A percentile compares a stretch with the other conserved stretches of the same genome.
These are phyloP conservation scores for Kluyveromyces dobzhanskii DNA, from an alignment of 805 yeast genomes.

Conservation along the genomic window DNA sequence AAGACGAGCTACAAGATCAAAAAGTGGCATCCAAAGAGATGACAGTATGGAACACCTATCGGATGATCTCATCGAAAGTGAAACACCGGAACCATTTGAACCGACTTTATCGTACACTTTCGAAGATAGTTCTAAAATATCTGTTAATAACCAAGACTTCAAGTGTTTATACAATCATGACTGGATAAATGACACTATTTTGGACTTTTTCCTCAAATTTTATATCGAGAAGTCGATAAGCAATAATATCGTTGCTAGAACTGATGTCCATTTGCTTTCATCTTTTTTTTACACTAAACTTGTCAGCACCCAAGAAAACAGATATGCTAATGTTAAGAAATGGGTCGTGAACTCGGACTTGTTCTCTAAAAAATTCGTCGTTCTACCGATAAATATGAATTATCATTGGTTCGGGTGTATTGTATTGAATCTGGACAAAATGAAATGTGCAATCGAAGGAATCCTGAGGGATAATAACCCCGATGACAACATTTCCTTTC, in stretches of 20 bases:
- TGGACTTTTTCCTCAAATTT: conserved; percentile 73
- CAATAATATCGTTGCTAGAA: conserved; percentile 22
- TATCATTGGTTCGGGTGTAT: conserved; percentile 87
- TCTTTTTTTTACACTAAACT: conserved; percentile 77
- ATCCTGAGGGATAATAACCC: too few relatives aligned
- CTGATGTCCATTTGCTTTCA: conserved; percentile 53
- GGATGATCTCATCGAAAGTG: conserved; percentile 14
- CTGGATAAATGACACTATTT: conserved; percentile 84
- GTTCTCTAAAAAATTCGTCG: conserved; percentile 47
- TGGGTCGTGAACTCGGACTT: conserved; percentile 74
- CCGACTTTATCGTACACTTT: conserved; percentile 46
- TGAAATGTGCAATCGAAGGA: conserved; percentile 6
- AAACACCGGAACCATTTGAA: conserved; percentile 23
- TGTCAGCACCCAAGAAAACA: conserved; percentile 32
- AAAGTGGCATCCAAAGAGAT: background rate
- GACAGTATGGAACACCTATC: background rate
- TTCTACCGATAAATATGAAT: conserved; percentile 75
- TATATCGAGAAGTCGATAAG: conserved; percentile 34
- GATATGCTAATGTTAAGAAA: conserved; percentile 56
- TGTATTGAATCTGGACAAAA: conserved; percentile 42
- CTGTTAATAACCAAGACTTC: conserved; percentile 63
- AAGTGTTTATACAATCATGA: conserved; percentile 69
- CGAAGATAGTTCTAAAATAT: conserved; percentile 44
- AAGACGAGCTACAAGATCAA: background rate
- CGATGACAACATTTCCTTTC: too few relatives aligned